Evolutionary conservation across 495 filamentous ascomycete species (phyloP).

Genomic region (Amphirosellinia nigrospora): DNA sequence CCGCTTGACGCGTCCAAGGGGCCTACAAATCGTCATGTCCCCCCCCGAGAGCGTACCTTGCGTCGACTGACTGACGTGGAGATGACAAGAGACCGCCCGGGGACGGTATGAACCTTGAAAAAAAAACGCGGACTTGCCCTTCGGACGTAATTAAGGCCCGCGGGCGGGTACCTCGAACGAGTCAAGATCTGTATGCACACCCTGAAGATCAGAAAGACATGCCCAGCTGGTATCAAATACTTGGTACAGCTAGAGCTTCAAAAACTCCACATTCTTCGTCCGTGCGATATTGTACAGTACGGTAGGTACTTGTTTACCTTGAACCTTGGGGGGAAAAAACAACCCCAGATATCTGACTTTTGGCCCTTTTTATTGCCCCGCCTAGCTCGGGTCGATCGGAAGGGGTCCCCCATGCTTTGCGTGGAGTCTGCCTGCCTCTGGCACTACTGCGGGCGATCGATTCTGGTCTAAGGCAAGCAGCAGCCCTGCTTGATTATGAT

Average conservation of each 20-base stretch:
- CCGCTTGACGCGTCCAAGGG: too few species aligned
- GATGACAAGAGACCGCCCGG: conserved; percentile 6
- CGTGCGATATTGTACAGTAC: too few species aligned
- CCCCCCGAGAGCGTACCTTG: conserved; percentile 10
- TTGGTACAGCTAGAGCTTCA: too few species aligned
- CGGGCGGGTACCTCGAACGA: conserved; percentile 5
- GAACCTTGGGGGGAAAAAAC: too few species aligned
- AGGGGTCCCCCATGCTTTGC: conserved; percentile 4
- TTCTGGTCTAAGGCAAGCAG: not conserved
- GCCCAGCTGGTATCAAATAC: not conserved
- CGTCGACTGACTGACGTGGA: conserved; percentile 22
- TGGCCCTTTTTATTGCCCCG: not conserved
- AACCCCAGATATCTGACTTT: conserved; percentile 15
- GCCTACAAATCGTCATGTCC: too few species aligned
- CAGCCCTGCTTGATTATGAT: conserved; percentile 2
- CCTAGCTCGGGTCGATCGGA: conserved; percentile 7
- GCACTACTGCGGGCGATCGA: not conserved
- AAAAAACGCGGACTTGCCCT: too few species aligned
- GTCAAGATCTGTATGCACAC: conserved; percentile 1
- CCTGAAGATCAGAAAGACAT: not conserved
- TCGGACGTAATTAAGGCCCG: conserved; percentile 3
- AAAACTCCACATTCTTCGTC: not conserved
- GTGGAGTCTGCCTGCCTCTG: not conserved
- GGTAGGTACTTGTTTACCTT: not conserved
- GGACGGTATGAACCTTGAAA: conserved; percentile 21